phyloP scores from a whole-genome alignment of 208 protist species.

The Angomonas desouzai region DNA sequence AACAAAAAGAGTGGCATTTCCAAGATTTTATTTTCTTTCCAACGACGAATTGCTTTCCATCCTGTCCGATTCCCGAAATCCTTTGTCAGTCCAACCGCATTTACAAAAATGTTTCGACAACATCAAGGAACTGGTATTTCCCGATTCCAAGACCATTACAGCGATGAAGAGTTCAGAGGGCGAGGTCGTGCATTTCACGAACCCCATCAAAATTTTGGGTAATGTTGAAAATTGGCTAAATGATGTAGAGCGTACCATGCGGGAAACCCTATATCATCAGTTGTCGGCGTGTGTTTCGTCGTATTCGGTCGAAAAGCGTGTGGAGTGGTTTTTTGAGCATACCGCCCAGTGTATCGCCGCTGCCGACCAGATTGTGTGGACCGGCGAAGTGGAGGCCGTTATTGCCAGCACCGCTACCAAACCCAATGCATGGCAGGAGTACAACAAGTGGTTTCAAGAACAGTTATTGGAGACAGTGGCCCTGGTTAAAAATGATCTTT shows the following conservation, averaged over 20 bases:
- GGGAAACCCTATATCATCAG: conserved; percentile 64
- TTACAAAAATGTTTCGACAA: conserved; percentile 96
- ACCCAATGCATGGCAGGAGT: conserved; percentile 40
- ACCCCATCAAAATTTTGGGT: conserved; percentile 78
- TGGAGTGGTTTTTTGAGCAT: conserved; percentile 90
- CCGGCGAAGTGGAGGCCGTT: conserved; percentile 77
- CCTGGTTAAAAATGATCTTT: conserved; percentile 83
- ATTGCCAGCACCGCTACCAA: conserved; percentile 32
- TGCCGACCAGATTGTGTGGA: conserved; percentile 91
- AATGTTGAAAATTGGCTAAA: conserved; percentile 95
- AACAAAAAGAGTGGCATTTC: conserved; percentile 93
- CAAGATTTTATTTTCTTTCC: conserved; percentile 97
- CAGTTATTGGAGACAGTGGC: conserved; percentile 84
- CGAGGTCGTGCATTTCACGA: conserved; percentile 85
- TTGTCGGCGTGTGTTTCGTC: conserved; percentile 44
- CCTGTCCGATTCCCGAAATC: conserved; percentile 95
- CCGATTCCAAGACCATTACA: conserved; percentile 69
- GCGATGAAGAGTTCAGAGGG: conserved; percentile 88
- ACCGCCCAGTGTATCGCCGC: conserved; percentile 90
- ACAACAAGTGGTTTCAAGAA: conserved; percentile 65
- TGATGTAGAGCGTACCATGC: conserved; percentile 90
- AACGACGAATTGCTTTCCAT: conserved; percentile 98
- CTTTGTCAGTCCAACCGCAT: conserved; percentile 92
- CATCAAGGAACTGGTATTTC: conserved; percentile 86
- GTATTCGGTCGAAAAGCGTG: conserved; percentile 52